phyloP scores from a whole-genome alignment of 345 rosid species.

The Citrus cavaleriei region DNA sequence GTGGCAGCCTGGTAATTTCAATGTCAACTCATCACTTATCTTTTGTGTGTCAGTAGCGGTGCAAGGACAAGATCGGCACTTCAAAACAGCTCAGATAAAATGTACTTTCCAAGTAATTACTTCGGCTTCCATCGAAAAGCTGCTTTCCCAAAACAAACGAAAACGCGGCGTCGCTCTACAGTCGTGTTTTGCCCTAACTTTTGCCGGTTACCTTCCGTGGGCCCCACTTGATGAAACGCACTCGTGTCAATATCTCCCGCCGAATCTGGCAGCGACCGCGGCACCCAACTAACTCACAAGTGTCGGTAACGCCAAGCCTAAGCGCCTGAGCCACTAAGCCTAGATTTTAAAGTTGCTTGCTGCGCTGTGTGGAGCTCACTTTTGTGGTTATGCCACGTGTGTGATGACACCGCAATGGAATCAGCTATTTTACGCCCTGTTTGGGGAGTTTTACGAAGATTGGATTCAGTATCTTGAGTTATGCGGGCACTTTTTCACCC shows the following conservation, averaged over 20 bases:
- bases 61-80: not conserved
- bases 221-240: not conserved
- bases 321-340: too few species aligned
- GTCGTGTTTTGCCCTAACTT: constrained; percentile 6
- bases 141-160: not conserved
- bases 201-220: not conserved
- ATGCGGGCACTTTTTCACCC: too few species aligned
- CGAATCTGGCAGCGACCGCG: too few species aligned
- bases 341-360: too few species aligned
- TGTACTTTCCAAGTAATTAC: not conserved
- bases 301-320: not conserved
- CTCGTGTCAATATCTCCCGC: not conserved
- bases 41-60: not conserved
- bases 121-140: not conserved
- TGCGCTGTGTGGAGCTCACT: too few species aligned
- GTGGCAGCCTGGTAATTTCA: not conserved
- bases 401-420: not conserved
- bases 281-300: not conserved
- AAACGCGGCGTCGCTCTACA: not conserved
- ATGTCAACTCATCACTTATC: not conserved
- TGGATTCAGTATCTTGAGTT: not conserved
- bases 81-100: not conserved
- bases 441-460: not conserved
- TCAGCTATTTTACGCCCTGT: not conserved
- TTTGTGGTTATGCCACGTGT: not conserved